phyloP scores from a whole-genome alignment of 2,329 filamentous ascomycete genomes.

The Penicillium glabrum region DNA sequence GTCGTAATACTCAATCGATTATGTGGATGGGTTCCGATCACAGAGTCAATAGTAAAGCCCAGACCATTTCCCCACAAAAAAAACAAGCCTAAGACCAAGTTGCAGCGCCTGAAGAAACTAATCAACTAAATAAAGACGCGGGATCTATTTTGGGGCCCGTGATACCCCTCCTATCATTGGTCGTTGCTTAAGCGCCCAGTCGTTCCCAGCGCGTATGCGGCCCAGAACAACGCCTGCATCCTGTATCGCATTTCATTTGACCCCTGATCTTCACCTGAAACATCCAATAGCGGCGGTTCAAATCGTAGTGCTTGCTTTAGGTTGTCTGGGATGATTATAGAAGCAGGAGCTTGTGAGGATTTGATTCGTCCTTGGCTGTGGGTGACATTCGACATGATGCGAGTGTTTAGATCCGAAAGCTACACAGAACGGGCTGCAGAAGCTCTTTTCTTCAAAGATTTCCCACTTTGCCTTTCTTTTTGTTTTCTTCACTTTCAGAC shows the following conservation, averaged over 20 bases:
- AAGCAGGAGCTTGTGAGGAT: not conserved
- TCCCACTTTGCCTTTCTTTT: not conserved
- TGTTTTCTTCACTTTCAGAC: not conserved
- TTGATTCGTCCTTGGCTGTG: slow-evolving; percentile 12
- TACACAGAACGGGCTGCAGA: not conserved
- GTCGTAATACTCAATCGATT: too few species aligned
- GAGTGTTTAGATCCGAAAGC: not conserved
- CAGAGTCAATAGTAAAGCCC: too few species aligned
- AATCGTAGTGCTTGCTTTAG: not conserved
- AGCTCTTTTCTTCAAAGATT: slow-evolving; percentile 9
- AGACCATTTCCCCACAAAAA: too few species aligned
- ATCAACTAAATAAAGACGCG: not conserved
- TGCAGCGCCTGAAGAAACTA: slow-evolving; percentile 1
- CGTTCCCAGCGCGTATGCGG: slow-evolving; percentile 18
- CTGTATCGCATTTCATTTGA: not conserved
- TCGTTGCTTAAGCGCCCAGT: slow-evolving; percentile 16
- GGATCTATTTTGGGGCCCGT: slow-evolving; percentile 17
- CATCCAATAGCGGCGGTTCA: not conserved
- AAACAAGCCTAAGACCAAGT: not conserved
- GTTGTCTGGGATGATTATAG: slow-evolving; percentile 21
- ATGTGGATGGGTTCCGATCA: too few species aligned
- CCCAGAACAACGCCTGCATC: slow-evolving; percentile 5
- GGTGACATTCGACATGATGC: not conserved
- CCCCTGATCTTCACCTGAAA: slow-evolving; percentile 6
- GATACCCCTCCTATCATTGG: slow-evolving; percentile 4